phyloP scores from a whole-genome alignment of 495 filamentous ascomycete species.

The Penicillium malachiteum region DNA sequence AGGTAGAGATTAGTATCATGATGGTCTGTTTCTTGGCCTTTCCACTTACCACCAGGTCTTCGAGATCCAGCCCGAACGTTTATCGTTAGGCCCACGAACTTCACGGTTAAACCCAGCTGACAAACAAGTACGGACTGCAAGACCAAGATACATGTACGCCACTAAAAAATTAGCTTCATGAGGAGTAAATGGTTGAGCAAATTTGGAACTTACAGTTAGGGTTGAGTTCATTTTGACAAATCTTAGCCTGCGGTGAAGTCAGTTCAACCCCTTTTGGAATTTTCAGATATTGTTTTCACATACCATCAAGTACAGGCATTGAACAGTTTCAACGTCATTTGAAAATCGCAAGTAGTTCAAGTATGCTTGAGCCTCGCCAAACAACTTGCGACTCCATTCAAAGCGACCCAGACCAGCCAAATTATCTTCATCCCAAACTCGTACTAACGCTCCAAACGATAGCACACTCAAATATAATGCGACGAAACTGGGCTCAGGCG shows the following conservation, averaged over 20 bases:
- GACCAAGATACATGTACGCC: constrained; percentile 47
- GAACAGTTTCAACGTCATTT: constrained; percentile 42
- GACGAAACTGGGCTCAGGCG: constrained; percentile 38
- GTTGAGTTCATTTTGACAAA: constrained; percentile 45
- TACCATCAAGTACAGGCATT: constrained; percentile 44
- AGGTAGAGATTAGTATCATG: too few species aligned
- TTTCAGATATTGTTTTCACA: neutral
- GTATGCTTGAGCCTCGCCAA: constrained; percentile 39
- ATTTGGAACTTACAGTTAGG: constrained; percentile 32
- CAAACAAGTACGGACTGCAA: constrained; percentile 41
- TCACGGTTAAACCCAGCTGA: constrained; percentile 44
- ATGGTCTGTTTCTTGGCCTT: too few species aligned
- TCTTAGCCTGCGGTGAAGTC: constrained; percentile 32
- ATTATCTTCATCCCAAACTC: constrained; percentile 39
- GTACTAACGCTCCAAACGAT: constrained; percentile 38
- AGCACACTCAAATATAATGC: constrained; percentile 42
- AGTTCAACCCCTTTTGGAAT: neutral
- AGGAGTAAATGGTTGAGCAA: neutral
- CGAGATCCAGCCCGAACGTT: constrained; percentile 40
- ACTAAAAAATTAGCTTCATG: constrained; percentile 23
- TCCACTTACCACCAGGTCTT: constrained; percentile 44
- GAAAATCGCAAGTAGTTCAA: constrained; percentile 38
- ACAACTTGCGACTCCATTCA: constrained; percentile 46
- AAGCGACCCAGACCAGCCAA: constrained; percentile 39
- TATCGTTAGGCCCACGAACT: constrained; percentile 31